phyloP scores from a whole-genome alignment of 2,329 filamentous ascomycete genomes.

The Apiospora kogelbergensis region DNA sequence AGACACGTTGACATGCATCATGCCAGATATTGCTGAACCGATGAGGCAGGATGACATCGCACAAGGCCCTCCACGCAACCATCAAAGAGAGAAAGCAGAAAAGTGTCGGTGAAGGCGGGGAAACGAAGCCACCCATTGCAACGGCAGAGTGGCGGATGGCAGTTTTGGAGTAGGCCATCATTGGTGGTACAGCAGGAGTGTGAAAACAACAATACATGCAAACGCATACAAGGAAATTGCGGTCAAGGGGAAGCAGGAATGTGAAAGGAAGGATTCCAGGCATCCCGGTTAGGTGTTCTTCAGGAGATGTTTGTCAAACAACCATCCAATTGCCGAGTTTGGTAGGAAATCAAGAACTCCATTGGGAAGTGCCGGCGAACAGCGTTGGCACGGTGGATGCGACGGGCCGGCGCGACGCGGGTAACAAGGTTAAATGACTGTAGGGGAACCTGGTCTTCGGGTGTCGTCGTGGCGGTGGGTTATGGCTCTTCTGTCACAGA shows the following conservation, averaged over 20 bases:
- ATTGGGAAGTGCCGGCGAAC: background rate
- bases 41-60: background rate
- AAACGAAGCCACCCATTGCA: background rate
- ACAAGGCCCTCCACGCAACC: background rate
- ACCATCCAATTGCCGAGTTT: background rate
- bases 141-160: background rate
- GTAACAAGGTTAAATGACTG: background rate
- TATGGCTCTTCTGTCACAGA: background rate
- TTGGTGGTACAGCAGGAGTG: background rate
- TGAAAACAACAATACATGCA: background rate
- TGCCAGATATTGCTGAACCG: constrained; percentile 1
- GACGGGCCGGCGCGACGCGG: background rate
- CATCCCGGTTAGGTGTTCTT: background rate
- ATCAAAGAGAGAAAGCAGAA: background rate
- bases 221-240: background rate
- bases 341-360: background rate
- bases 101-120: background rate
- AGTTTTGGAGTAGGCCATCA: background rate
- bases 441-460: constrained; percentile 1
- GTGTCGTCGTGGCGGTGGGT: background rate
- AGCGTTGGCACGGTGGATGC: background rate
- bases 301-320: background rate
- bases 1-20: background rate
- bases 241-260: background rate
- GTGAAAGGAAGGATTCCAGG: background rate